A percentile compares a stretch with the other conserved stretches of the same genome.
Evolutionary conservation across 805 yeast genomes (phyloP).

Genomic region (Metschnikowia shivogae): DNA sequence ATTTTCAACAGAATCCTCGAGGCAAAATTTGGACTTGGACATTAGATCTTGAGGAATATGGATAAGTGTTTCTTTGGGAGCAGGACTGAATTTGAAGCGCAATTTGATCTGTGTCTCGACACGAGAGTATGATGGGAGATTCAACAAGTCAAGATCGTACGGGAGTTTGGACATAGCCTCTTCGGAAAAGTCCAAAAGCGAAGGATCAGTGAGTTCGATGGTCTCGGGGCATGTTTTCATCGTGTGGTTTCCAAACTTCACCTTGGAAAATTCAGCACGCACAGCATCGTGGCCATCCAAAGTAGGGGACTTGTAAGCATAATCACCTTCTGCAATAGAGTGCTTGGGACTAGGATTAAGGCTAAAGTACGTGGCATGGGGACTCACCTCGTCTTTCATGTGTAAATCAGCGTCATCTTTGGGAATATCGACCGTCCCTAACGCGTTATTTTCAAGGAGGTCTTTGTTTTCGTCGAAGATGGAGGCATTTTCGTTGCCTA

Average conservation of each 20-base stretch:
- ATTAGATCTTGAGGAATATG: slow-evolving; percentile 86
- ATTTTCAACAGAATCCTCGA: slow-evolving; percentile 47
- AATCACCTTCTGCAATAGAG: slow-evolving; percentile 6
- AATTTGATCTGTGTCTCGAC: slow-evolving; percentile 95
- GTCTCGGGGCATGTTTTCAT: slow-evolving; percentile 35
- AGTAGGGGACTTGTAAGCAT: slow-evolving; percentile 12
- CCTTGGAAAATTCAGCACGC: slow-evolving; percentile 46
- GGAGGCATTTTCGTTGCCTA: slow-evolving; percentile 2
- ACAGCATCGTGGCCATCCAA: slow-evolving; percentile 39
- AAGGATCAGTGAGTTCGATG: slow-evolving; percentile 29
- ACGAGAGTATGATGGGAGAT: slow-evolving; percentile 76
- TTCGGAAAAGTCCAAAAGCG: slow-evolving; percentile 37
- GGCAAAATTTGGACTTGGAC: slow-evolving; percentile 78
- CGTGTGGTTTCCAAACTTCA: slow-evolving; percentile 48
- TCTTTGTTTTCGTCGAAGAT: slow-evolving; percentile 4
- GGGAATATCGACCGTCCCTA: neutral
- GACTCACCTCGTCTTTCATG: slow-evolving; percentile 23
- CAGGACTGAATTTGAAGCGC: slow-evolving; percentile 61
- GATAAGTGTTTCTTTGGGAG: slow-evolving; percentile 67
- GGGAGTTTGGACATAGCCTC: slow-evolving; percentile 38
- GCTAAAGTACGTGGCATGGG: slow-evolving; percentile 12
- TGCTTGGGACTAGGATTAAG: slow-evolving; percentile 20
- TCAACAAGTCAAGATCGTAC: slow-evolving; percentile 49
- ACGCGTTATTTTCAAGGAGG: neutral
- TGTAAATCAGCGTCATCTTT: slow-evolving; percentile 6